Base-by-base conservation (phyloP, 805 yeast genomes). In the Peterozyma toletana region DNA sequence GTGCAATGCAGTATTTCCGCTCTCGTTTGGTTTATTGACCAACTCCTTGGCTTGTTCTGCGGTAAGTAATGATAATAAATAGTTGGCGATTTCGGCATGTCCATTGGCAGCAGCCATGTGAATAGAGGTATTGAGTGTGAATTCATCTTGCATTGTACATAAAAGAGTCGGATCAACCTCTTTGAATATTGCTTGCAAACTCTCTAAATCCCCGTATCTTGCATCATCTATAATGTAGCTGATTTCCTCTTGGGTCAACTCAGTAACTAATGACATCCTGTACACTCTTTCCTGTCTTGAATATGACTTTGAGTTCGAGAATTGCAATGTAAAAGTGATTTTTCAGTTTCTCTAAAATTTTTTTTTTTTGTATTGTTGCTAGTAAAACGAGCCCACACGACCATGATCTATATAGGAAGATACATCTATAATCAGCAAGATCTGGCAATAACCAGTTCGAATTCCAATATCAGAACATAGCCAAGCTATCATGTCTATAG, bases 91-190 rank as follows among this genome's bases (percentile, higher is more conserved):
- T 30, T 81, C 89, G 4, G 67, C 50, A 59, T 91, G 95, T 1
- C 97, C 99, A 63, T 93, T 93, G 27, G 95, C 99, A 18, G 95
- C 81, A 0, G 98, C 97, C 90, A 87, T 86, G 59, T 93, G 99
- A 40, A 93, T 66, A 7, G 96, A 84, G 0, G 96, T 86, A 41
- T 86, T 77, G 35, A 71, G 60, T 2, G 90, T 72, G 42, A 60
- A 67, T 39, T 78, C 81, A 52, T 90, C 96, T 50, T 71, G 69
- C 51, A 84, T 80, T 4, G 52, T 57, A 48, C 57, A 50, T 55
- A 71, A 48, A 48, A 65, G 54, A 1, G 58, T 57, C 2, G 82
- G 71, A 40, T 77, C 74, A 41, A 76, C 66, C 44, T 57, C 68
- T 42, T 76, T 77, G 53, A 93, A 84, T 35, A 86, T 77, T 48